Percentiles rank a stretch among this genome's conserved stretches.
Conservation (phyloP, 2,329 filamentous ascomycete species). For the Verticillium alfalfae region DNA sequence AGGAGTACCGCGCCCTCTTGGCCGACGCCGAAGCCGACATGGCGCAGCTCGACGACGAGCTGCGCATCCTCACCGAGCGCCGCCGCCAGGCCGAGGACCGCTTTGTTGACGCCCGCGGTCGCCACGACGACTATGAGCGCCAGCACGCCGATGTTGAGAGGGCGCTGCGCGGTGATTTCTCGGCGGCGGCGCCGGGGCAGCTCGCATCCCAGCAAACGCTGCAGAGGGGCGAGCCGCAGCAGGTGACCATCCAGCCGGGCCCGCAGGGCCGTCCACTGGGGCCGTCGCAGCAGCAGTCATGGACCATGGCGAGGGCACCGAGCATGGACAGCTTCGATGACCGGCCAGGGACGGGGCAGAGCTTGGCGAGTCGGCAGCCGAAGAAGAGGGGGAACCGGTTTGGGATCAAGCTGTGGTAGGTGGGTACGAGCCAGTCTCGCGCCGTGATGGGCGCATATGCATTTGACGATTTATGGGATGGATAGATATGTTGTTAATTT, state of each 20-base stretch:
- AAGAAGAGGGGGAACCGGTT: not conserved
- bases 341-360: not conserved
- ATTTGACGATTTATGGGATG: not conserved
- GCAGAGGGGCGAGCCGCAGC: conserved; percentile 6
- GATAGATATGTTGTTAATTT: not conserved
- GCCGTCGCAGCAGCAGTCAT: not conserved
- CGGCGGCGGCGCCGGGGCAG: conserved; percentile 1
- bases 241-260: conserved; percentile 7
- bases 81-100: conserved; percentile 32
- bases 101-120: conserved; percentile 34
- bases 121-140: conserved; percentile 37
- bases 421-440: not conserved
- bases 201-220: not conserved
- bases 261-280: not conserved
- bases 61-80: conserved; percentile 32
- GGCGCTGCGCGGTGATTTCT: conserved; percentile 32
- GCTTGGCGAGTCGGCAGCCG: not conserved
- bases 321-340: conserved; percentile 4
- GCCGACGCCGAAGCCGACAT: conserved; percentile 33
- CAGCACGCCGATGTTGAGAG: conserved; percentile 35
- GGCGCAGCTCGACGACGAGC: conserved; percentile 35
- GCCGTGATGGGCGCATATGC: not conserved
- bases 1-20: conserved; percentile 37
- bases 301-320: not conserved
- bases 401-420: not conserved